phyloP scores from a whole-genome alignment of 345 rosid genomes.

The Eucalyptus fibrosa region DNA sequence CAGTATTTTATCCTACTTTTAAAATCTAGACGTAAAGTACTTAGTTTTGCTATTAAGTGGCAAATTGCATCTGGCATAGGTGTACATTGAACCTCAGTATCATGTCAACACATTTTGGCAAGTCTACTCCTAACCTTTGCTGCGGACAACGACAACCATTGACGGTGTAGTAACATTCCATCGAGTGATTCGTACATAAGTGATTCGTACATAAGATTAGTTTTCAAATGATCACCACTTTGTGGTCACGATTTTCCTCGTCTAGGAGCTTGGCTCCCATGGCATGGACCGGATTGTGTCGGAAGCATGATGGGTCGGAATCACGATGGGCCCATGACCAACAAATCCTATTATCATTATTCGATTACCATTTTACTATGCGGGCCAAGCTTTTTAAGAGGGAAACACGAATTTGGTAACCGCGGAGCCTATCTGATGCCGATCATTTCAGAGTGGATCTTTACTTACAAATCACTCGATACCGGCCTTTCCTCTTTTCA shows the following conservation, averaged over 20 bases:
- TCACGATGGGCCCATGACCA: neutral
- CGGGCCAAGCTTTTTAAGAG: neutral
- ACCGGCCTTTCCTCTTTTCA: neutral
- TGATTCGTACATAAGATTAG: neutral
- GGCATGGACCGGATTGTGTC: neutral
- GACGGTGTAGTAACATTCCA: accelerated
- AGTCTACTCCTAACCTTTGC: neutral
- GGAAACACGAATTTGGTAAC: accelerated
- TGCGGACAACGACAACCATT: accelerated
- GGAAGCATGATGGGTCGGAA: neutral
- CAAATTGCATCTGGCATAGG: neutral
- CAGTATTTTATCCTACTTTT: neutral
- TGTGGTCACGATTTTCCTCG: neutral
- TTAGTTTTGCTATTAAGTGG: neutral
- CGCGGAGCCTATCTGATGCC: neutral
- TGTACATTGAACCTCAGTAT: neutral
- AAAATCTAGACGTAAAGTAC: neutral
- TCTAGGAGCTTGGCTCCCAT: neutral
- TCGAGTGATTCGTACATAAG: neutral
- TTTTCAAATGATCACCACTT: neutral
- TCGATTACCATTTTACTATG: neutral
- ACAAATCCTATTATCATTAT: neutral
- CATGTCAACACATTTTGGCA: too few relatives aligned
- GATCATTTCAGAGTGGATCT: neutral
- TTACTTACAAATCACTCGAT: neutral